These are phyloP conservation scores for Peronospora tabacina DNA, from an alignment of 352 stramenopile genomes.

Conservation along the genomic window DNA sequence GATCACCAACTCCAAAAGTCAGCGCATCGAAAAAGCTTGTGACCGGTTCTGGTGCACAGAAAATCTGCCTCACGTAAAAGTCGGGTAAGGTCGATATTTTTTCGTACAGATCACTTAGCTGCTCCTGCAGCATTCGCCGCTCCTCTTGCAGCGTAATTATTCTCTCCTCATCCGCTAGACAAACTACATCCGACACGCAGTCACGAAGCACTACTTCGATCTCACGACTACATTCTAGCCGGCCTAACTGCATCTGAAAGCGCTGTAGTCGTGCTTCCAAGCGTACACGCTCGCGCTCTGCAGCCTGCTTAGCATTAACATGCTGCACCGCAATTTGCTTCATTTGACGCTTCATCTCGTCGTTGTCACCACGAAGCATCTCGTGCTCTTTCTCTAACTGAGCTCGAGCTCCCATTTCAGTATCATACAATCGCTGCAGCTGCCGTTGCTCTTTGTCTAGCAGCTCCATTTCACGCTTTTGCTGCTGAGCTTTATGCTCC, in stretches of 20 bases:
- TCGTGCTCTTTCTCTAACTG: slow-evolving; percentile 23
- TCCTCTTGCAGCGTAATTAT: slow-evolving; percentile 52
- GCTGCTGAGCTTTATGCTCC: slow-evolving; percentile 23
- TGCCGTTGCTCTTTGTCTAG: slow-evolving; percentile 38
- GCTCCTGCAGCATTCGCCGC: slow-evolving; percentile 57
- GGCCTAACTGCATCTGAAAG: slow-evolving; percentile 53
- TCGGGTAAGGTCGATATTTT: slow-evolving; percentile 81
- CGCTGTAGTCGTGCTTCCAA: slow-evolving; percentile 40
- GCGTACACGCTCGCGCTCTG: slow-evolving; percentile 29
- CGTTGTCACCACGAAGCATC: slow-evolving; percentile 21
- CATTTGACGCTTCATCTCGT: slow-evolving; percentile 20
- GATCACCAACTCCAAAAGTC: slow-evolving; percentile 36
- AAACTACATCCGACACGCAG: slow-evolving; percentile 49
- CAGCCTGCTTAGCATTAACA: slow-evolving; percentile 17
- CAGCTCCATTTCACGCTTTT: slow-evolving; percentile 35
- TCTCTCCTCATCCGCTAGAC: slow-evolving; percentile 51
- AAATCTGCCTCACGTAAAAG: slow-evolving; percentile 82
- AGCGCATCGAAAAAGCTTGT: slow-evolving; percentile 76
- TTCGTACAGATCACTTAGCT: slow-evolving; percentile 61
- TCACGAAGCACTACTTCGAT: slow-evolving; percentile 50
- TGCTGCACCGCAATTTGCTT: slow-evolving; percentile 14
- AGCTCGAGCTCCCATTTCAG: slow-evolving; percentile 23
- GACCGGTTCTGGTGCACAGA: slow-evolving; percentile 63
- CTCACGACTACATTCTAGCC: slow-evolving; percentile 36
- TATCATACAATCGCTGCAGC: slow-evolving; percentile 30